Conservation (phyloP, 139 green algal species). For the Diplosphaera chodatii region DNA sequence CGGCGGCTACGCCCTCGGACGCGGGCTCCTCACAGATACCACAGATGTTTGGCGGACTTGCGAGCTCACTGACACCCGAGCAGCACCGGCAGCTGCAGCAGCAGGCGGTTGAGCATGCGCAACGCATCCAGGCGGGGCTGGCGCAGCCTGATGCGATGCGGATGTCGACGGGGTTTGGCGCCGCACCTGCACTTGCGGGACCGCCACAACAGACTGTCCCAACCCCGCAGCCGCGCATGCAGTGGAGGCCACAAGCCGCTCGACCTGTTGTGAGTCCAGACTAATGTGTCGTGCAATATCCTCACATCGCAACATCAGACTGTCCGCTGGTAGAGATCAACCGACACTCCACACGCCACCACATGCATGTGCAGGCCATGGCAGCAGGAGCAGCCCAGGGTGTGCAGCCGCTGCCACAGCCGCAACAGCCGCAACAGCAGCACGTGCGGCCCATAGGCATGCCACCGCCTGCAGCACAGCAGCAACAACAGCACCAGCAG, state of each 20-base stretch:
- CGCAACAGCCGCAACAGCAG: slow-evolving; percentile 2
- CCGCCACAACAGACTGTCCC: not conserved
- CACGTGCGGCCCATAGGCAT: not conserved
- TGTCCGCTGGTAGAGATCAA: no score
- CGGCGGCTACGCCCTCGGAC: no score
- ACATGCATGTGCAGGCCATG: no score
- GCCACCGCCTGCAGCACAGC: no score
- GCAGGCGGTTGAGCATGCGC: not conserved
- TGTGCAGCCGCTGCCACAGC: not conserved
- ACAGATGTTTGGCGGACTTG: not conserved
- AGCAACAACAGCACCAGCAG: not conserved
- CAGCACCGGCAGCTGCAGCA: not conserved
- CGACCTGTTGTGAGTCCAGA: no score
- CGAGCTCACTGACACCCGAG: not conserved
- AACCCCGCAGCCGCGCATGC: not conserved
- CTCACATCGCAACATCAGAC: no score
- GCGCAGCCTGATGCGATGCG: not conserved
- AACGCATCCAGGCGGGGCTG: not conserved
- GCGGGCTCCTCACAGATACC: not conserved
- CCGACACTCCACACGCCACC: no score
- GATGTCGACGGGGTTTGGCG: not conserved
- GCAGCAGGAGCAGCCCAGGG: not conserved
- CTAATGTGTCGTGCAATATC: no score
- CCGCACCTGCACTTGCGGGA: no score
- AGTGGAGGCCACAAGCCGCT: not conserved